Conservation (phyloP, 345 rosid species). For the Eutrema heterophyllum region DNA sequence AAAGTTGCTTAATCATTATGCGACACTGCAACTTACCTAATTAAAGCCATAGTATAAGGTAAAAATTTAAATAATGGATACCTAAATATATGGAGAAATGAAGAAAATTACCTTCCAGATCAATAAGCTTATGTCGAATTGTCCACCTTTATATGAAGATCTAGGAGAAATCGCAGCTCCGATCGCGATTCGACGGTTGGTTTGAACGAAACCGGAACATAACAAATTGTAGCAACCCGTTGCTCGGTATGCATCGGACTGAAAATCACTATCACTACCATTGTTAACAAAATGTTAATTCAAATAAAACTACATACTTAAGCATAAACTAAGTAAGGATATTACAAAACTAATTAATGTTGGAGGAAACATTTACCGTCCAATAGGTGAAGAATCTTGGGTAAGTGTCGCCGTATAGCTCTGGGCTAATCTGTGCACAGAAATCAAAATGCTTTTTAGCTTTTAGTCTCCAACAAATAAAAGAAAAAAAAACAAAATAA, state of each 20-base stretch:
- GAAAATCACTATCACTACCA: constrained; percentile 24
- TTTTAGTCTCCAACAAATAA: not conserved
- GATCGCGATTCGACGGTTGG: constrained; percentile 72
- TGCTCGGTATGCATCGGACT: constrained; percentile 91
- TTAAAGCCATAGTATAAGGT: not conserved
- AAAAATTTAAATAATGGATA: not conserved
- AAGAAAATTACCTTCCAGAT: constrained; percentile 80
- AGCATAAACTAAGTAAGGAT: not conserved
- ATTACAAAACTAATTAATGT: not conserved
- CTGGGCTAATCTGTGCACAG: constrained; percentile 88
- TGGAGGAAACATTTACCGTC: constrained; percentile 56
- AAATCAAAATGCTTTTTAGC: not conserved
- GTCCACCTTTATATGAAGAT: constrained; percentile 80
- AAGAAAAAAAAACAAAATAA: not conserved
- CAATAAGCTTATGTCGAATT: constrained; percentile 87
- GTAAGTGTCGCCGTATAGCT: constrained; percentile 82
- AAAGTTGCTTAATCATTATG: not conserved
- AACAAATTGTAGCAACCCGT: constrained; percentile 96
- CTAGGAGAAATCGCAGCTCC: constrained; percentile 98
- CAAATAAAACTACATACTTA: not conserved
- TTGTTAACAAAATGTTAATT: constrained; percentile 18
- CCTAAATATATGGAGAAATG: not conserved
- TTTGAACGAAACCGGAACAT: constrained; percentile 95
- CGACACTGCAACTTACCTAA: not conserved
- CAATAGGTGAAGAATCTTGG: constrained; percentile 98